Evolutionary conservation across 257 asterid genomes (phyloP), one percentile per base, ranked within the genome.

Genomic region (Rehmannia glutinosa): DNA sequence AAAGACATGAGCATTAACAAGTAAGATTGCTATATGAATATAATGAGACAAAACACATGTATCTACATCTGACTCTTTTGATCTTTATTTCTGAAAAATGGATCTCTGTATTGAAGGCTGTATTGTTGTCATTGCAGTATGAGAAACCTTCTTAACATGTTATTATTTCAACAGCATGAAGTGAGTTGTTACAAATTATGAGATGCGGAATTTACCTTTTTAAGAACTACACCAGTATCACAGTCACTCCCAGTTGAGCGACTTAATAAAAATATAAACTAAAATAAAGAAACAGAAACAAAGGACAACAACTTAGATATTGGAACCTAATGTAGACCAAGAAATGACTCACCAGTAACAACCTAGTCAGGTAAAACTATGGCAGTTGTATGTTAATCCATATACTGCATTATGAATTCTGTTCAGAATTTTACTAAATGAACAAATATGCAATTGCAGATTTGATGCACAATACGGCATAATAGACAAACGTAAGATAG

Each of bases 301-400:
- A n/a, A n/a, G n/a, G n/a, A n/a, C n/a, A n/a, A n/a, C n/a, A n/a
- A n/a, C n/a, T n/a, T n/a, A n/a, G n/a, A n/a, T n/a, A n/a, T n/a
- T n/a, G n/a, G n/a, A n/a, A n/a, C n/a, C n/a, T n/a, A n/a, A n/a
- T n/a, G n/a, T n/a, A 7, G 53, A 41, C 41, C 6, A 36, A 47
- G 9, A 47, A 56, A 46, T 5, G 12, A 16, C 33, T 53, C 55
- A 38, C 19, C 45, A 54, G 41, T 23, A 39, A 16, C 33, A 54
- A 32, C 20, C 23, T 33, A 16, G 58, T 43, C 13, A 16, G 19
- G 21, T 32, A 42, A 42, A 17, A 64, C 64, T 35, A 69, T 32
- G 27, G 33, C 49, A 43, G 12, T 54, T 52, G 58, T 15, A 20
- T 35, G 62, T 55, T 53, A 59, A 59, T 54, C 66, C 55, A 58